Evolutionary conservation across 371 early-diverging fungal species (phyloP), one percentile per base, ranked within the genome.

Genomic region (Blakeslea trispora): DNA sequence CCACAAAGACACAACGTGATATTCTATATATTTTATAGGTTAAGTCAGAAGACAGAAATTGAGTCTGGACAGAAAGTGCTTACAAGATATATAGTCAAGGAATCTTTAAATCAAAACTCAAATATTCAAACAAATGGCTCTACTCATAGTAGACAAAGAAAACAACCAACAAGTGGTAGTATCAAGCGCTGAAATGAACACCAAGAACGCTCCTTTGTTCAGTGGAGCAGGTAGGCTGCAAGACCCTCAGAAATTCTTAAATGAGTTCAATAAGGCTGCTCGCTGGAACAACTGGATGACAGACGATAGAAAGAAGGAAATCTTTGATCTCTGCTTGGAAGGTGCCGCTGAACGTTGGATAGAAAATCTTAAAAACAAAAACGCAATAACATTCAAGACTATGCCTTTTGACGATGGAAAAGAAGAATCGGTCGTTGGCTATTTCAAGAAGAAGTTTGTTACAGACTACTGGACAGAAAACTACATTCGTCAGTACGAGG

Each of bases 261-360:
- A 47, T 17, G 48, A 47, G 6, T 47, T 47, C 18, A 7, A 10
- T 1, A 47, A 47, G 9, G 17, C 48, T 6, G 48, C 48, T 2
- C n/a, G 17, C 2, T 47, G 48, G 48, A 47, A 47, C 17, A 47
- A 47, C 34, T 47, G 48, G 48, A 8, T n/a, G 8, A 47, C 31
- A 1, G 34, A 32, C n/a, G 34, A 34, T 1, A 11, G 48, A 28
- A 31, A 7, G 9, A 47, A 47, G 22, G 32, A 47, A n/a, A 1
- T 32, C 1, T 47, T 47, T 17, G 2, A 17, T 5, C 34, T n/a
- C 13, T 47, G 48, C 32, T 17, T 47, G 4, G 7, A 9, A n/a
- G 48, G 48, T 17, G 5, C 28, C 7, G 48, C 48, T 5, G 34
- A 47, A n/a, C 9, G 48, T 13, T 47, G 48, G 48, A 15, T 5